Percentiles rank a stretch among this genome's conserved stretches.
These are phyloP conservation scores for Blastobotrys serpentis DNA, from an alignment of 1,139 yeast species.

Conservation along the genomic window DNA sequence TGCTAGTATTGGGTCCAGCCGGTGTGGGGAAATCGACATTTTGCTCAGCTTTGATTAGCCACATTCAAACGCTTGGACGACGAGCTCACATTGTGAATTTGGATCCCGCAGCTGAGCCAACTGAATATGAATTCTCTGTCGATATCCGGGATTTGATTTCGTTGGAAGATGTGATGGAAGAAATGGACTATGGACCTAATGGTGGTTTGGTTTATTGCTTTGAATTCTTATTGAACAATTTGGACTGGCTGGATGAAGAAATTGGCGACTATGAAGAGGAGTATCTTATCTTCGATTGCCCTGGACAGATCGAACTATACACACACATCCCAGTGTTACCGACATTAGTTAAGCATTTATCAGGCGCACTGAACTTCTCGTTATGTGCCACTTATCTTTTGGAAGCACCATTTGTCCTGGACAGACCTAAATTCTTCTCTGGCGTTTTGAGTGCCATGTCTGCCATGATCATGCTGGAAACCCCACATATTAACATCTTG, in stretches of 20 bases:
- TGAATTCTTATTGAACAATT: constrained; percentile 75
- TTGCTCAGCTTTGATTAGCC: constrained; percentile 80
- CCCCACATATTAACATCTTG: constrained; percentile 89
- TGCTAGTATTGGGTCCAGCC: constrained; percentile 94
- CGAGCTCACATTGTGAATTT: constrained; percentile 91
- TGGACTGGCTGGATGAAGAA: constrained; percentile 96
- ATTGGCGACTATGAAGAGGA: constrained; percentile 94
- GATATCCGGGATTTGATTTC: constrained; percentile 91
- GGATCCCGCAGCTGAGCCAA: constrained; percentile 97
- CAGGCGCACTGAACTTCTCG: constrained; percentile 73
- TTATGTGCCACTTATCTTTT: constrained; percentile 88
- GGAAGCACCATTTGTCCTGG: constrained; percentile 93
- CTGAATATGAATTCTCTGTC: constrained; percentile 85
- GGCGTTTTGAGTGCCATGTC: constrained; percentile 98
- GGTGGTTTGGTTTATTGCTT: constrained; percentile 94
- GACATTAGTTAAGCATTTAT: constrained; percentile 77
- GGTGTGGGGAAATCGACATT: constrained; percentile 92
- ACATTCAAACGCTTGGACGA: constrained; percentile 88
- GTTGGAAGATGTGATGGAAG: constrained; percentile 95
- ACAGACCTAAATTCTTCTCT: constrained; percentile 85
- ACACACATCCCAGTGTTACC: constrained; percentile 95
- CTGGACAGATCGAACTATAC: constrained; percentile 95
- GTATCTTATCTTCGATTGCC: constrained; percentile 92
- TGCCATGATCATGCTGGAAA: constrained; percentile 90
- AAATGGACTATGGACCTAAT: constrained; percentile 89